Evolutionary conservation across 2,329 filamentous ascomycete genomes (phyloP).

Genomic region (Microdochium nivale): DNA sequence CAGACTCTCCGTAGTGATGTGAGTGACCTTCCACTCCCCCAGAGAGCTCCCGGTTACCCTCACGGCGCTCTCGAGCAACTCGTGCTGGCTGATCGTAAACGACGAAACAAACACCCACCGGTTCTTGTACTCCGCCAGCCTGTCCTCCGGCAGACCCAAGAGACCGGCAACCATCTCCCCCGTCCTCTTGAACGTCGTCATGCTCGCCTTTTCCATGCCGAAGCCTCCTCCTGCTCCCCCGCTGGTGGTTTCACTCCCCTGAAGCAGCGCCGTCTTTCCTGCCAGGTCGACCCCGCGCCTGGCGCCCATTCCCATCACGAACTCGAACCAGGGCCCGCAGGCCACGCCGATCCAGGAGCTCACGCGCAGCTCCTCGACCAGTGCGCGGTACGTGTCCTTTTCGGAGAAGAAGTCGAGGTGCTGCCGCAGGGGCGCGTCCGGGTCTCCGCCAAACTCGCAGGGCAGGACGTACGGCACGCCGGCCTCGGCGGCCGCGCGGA

Average conservation of each 20-base stretch:
- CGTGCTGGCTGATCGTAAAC: conserved; percentile 22
- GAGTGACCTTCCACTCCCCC: conserved; percentile 17
- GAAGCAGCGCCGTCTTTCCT: conserved; percentile 18
- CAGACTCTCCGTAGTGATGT: conserved; percentile 11
- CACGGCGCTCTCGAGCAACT: conserved; percentile 24
- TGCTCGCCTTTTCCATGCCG: conserved; percentile 10
- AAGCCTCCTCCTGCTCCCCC: background rate
- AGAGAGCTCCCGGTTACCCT: conserved; percentile 19
- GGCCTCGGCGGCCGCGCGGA: conserved; percentile 21
- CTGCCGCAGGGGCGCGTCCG: conserved; percentile 10
- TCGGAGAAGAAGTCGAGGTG: conserved; percentile 11
- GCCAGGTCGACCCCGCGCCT: conserved; percentile 22
- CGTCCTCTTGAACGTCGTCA: conserved; percentile 19
- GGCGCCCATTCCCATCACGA: conserved; percentile 15
- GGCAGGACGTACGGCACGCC: conserved; percentile 22
- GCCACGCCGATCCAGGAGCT: conserved; percentile 22
- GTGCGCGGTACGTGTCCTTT: conserved; percentile 16
- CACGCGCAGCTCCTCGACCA: conserved; percentile 19
- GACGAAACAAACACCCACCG: conserved; percentile 23
- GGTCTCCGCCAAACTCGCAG: conserved; percentile 21
- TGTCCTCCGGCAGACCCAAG: conserved; percentile 22
- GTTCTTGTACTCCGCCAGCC: conserved; percentile 19
- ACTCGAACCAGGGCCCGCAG: conserved; percentile 24
- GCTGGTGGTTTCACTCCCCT: conserved; percentile 10
- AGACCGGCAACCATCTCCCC: conserved; percentile 24